These are phyloP conservation scores for Gorgonomyces haynaldii DNA, from an alignment of 192 early-diverging fungal genomes.

Conservation along the genomic window DNA sequence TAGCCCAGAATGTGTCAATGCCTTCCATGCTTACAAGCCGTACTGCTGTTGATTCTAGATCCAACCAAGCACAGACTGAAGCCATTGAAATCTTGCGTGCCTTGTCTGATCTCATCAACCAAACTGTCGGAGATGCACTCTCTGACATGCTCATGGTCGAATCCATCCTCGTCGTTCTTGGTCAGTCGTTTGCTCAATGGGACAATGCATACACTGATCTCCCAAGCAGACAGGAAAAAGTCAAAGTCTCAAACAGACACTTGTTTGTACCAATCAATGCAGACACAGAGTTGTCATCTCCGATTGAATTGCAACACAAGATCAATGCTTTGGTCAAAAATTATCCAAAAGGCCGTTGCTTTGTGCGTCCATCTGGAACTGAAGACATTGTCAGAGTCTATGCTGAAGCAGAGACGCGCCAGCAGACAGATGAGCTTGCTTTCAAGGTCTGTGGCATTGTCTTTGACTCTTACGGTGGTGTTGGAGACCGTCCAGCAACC, in stretches of 20 bases:
- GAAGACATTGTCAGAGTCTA: constrained; percentile 99
- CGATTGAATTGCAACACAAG: constrained; percentile 72
- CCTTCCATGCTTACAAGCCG: constrained; percentile 57
- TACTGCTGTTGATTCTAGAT: constrained; percentile 28
- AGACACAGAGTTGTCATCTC: constrained; percentile 80
- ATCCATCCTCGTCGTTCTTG: constrained; percentile 72
- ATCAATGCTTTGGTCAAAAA: constrained; percentile 77
- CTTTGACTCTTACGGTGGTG: constrained; percentile 86
- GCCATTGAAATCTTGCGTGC: constrained; percentile 71
- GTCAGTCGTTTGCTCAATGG: constrained; percentile 78
- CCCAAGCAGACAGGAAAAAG: constrained; percentile 92
- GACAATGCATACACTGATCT: constrained; percentile 88
- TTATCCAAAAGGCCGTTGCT: constrained; percentile 77
- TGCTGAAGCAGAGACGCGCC: constrained; percentile 89
- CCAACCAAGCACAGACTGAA: constrained; percentile 60
- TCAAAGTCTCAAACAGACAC: constrained; percentile 72
- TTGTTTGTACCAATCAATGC: constrained; percentile 95
- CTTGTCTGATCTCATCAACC: constrained; percentile 92
- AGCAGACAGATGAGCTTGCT: constrained; percentile 79
- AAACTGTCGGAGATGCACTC: constrained; percentile 96
- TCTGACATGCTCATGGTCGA: constrained; percentile 95
- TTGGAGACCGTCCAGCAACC: constrained; percentile 72
- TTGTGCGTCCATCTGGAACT: constrained; percentile 96
- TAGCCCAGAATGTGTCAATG: constrained; percentile 62
- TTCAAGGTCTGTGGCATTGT: constrained; percentile 82